Evolutionary conservation across 192 early-diverging fungal genomes (phyloP), one percentile per base, ranked within the genome.

Genomic region (Gamsiella multidivaricata): DNA sequence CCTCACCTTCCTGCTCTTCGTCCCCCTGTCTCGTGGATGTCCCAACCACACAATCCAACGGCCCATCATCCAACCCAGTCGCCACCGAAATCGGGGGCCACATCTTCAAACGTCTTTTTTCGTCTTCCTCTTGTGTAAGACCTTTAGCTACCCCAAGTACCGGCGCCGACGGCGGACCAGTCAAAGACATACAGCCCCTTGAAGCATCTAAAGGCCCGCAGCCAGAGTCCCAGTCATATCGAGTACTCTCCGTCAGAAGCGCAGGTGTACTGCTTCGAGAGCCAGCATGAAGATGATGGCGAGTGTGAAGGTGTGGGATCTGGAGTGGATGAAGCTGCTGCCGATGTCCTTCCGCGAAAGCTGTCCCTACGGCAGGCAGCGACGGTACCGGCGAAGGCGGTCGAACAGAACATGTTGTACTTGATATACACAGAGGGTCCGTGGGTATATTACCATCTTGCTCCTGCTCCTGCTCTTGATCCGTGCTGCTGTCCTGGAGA

Each of bases 221-320:
- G 6, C 70, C 61, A 9, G 43, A 39, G 9, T 23, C 15, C 70
- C 70, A 65, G 36, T 53, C 71, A 45, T 54, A 54, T 3, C 11
- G 63, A 15, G 56, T 54, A 20, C 23, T 37, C 4, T 54, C 55
- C 45, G 37, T 33, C 47, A 65, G 34, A 11, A 66, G 32, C 29
- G 61, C 61, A 3, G 71, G 71, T 18, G 71, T 60, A 33, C 63
- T 74, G 33, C 71, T 65, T n/a, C 71, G 71, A 26, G 23, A 22
- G 34, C 43, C 18, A 17, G 14, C 25, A 18, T 12, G 36, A 20
- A 14, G 22, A 15, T 39, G 49, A 26, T 23, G 22, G 33, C 7
- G 54, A 56, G n/a, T 28, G 33, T 39, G 54, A 5, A 14, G n/a
- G n/a, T 37, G 22, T 3, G 36, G 34, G 37, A 58, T 7, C 56